Conservation (phyloP, 257 asterid species). For the Fraxinus pennsylvanica region DNA sequence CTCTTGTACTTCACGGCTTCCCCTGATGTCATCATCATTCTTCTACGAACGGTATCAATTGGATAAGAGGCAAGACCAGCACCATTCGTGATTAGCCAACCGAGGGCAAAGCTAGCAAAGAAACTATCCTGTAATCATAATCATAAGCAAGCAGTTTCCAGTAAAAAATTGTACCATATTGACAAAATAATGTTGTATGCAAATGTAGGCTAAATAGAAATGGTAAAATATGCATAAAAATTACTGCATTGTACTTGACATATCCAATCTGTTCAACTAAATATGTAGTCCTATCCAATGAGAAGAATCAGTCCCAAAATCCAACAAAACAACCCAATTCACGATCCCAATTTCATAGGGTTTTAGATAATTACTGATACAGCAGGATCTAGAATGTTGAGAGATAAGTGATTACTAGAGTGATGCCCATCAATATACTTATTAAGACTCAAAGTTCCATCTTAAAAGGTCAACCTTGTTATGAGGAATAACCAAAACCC, state of each 20-base stretch:
- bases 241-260: background rate
- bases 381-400: background rate
- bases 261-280: background rate
- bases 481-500: too few species aligned
- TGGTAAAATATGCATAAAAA: background rate
- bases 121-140: conserved; percentile 70
- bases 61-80: conserved; percentile 96
- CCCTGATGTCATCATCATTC: conserved; percentile 98
- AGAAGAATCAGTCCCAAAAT: background rate
- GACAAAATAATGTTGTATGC: background rate
- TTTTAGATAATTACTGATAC: background rate
- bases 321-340: background rate
- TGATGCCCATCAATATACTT: conserved; percentile 12
- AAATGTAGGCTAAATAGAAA: background rate
- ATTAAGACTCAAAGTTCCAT: too few species aligned
- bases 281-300: background rate
- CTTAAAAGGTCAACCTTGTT: too few species aligned
- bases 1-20: conserved; percentile 95
- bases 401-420: background rate
- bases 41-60: conserved; percentile 84
- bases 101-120: conserved; percentile 92
- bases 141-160: conserved; percentile 1
- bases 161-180: background rate
- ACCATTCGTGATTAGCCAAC: conserved; percentile 92
- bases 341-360: background rate